Conservation (phyloP, 345 rosid species). For the Mangifera indica region DNA sequence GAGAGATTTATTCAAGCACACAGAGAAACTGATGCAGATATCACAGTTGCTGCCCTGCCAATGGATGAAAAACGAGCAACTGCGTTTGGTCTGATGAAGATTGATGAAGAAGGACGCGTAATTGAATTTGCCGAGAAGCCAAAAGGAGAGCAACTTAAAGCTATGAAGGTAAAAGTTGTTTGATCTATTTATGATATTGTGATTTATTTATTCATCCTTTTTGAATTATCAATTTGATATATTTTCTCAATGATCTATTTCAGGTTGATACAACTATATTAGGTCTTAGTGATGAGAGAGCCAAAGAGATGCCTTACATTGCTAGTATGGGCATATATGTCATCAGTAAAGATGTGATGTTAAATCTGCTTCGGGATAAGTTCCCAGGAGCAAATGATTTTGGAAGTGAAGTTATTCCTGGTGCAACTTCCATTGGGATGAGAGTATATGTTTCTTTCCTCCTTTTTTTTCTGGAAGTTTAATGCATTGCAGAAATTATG, state of each 20-base stretch:
- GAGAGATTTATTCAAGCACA: conserved; percentile 96
- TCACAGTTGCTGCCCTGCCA: conserved; percentile 96
- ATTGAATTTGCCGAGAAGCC: conserved; percentile 95
- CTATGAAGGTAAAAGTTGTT: conserved; percentile 60
- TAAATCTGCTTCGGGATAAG: conserved; percentile 76
- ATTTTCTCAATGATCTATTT: conserved; percentile 3
- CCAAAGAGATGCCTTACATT: conserved; percentile 90
- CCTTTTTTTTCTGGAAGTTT: background rate
- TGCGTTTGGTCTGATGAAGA: conserved; percentile 95
- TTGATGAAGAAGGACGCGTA: conserved; percentile 93
- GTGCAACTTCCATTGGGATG: conserved; percentile 86
- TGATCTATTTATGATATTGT: background rate
- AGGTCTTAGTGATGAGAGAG: conserved; percentile 89
- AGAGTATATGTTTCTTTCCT: conserved; percentile 49
- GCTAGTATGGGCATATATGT: conserved; percentile 99
- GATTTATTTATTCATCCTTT: background rate
- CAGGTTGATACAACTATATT: conserved; percentile 94
- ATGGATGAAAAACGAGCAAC: conserved; percentile 95
- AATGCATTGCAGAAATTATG: background rate
- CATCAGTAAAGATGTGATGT: conserved; percentile 86
- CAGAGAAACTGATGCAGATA: conserved; percentile 95
- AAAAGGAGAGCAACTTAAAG: conserved; percentile 87
- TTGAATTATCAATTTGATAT: background rate
- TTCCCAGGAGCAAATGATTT: conserved; percentile 99
- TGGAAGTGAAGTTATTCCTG: conserved; percentile 98